Base-by-base conservation (phyloP, 306 rosid species). In the Boehmeria nivea region DNA sequence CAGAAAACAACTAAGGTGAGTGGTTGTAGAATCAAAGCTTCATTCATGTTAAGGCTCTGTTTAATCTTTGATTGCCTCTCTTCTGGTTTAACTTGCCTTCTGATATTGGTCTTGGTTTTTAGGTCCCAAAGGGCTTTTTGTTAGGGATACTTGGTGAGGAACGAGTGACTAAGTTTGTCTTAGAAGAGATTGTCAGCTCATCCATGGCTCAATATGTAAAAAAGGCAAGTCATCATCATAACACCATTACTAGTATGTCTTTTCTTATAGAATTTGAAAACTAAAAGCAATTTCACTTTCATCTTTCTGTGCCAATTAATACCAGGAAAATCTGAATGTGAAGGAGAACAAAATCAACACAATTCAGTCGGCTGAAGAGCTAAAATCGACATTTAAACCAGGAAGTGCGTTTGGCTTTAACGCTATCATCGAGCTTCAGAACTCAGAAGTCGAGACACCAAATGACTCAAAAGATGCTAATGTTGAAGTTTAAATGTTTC, bases 101-200 rank as follows among this genome's bases (percentile, higher is more conserved):
- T n/a, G n/a, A n/a, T n/a, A n/a, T n/a, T n/a, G 9, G 42, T 22
- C 8, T 12, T 21, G 52, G 47, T 42, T 59, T 54, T 45, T 51
- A 89, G 97, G 85, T 89, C 25, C 95, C 97, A 4, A 77, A 70
- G 50, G 62, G 73, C 78, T 89, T 83, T 73, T 87, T 89, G 50
- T 28, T 83, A 64, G 79, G 82, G 49, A 69, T 77, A 46, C 78
- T 83, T 51, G 97, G 97, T 51, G 72, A 86, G 64, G 86, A 89
- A 33, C 76, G 88, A 9, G 95, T 89, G 51, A 81, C 73, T 1
- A 81, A 69, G 65, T 89, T 86, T 68, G 79, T 72, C 46, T 78
- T 89, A 55, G 94, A 89, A 65, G 97, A 89, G 72, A 79, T 89
- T 49, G 75, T 89, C 28, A 89, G 75, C 61, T 81, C 83, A 54